Conservation (phyloP, 2,329 filamentous ascomycete species). For the Colletotrichum nymphaeae region DNA sequence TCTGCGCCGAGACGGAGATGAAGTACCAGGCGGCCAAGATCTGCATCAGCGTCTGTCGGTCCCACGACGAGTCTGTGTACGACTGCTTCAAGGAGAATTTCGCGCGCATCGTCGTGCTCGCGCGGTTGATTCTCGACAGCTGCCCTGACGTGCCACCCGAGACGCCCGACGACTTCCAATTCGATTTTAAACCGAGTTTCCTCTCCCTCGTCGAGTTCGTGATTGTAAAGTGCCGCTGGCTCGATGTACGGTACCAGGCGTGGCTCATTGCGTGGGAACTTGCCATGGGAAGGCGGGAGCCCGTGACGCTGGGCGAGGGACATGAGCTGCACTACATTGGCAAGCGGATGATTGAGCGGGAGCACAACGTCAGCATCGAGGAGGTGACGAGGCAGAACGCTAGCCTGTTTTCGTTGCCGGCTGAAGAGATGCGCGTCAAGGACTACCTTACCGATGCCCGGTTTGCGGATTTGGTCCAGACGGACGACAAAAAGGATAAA, state of each 20-base stretch:
- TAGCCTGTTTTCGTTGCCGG: slow-evolving; percentile 25
- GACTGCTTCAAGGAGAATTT: slow-evolving; percentile 25
- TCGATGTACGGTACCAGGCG: slow-evolving; percentile 26
- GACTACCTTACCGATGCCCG: slow-evolving; percentile 17
- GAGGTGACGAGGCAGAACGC: slow-evolving; percentile 14
- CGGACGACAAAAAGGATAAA: neutral
- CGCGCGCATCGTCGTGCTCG: slow-evolving; percentile 12
- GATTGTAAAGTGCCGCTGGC: slow-evolving; percentile 32
- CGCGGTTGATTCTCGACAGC: neutral
- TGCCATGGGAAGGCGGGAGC: neutral
- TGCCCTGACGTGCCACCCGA: neutral
- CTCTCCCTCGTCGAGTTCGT: slow-evolving; percentile 29
- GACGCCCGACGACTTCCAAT: neutral
- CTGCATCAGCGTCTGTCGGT: slow-evolving; percentile 28
- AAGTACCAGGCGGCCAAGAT: slow-evolving; percentile 30
- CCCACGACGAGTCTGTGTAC: slow-evolving; percentile 27
- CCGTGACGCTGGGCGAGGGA: neutral
- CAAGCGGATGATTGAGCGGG: slow-evolving; percentile 16
- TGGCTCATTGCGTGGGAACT: slow-evolving; percentile 21
- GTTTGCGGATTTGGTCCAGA: neutral
- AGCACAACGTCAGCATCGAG: slow-evolving; percentile 27
- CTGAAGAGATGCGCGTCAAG: slow-evolving; percentile 32
- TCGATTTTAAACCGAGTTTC: slow-evolving; percentile 30
- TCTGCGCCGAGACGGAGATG: slow-evolving; percentile 29
- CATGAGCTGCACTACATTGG: slow-evolving; percentile 8